A percentile compares a stretch with the other conserved stretches of the same genome.
phyloP scores from a whole-genome alignment of 108 stramenopile species.

The Epipyxis sp. region DNA sequence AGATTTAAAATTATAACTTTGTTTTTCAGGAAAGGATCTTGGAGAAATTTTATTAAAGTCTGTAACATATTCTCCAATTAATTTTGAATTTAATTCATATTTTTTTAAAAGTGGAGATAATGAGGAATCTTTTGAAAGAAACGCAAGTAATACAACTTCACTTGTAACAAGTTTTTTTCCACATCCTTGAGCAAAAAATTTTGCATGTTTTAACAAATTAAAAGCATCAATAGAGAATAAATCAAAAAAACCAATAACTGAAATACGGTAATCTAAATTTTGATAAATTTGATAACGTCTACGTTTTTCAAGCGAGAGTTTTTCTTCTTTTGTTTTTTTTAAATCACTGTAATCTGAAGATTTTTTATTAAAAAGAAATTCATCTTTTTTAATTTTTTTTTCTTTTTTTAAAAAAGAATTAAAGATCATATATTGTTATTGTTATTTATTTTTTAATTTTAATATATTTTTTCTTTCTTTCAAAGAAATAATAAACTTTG shows the following conservation, averaged over 20 bases:
- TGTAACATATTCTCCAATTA: no score
- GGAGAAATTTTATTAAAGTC: no score
- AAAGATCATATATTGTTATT: conserved; percentile 5
- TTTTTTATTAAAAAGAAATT: conserved; percentile 15
- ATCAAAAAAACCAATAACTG: conserved; percentile 11
- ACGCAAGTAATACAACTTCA: conserved; percentile 18
- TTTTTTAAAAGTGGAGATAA: no score
- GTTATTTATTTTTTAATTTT: conserved; percentile 15
- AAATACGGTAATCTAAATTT: conserved; percentile 13
- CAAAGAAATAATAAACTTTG: background rate
- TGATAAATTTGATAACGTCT: conserved; percentile 22
- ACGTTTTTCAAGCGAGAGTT: conserved; percentile 13
- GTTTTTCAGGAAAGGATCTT: conserved; percentile 14
- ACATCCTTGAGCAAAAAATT: conserved; percentile 4
- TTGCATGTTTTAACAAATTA: conserved; percentile 2
- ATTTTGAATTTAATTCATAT: no score
- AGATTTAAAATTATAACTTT: conserved; percentile 20
- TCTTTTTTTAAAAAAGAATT: conserved; percentile 1
- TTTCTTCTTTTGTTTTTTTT: conserved; percentile 16
- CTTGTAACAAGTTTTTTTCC: conserved; percentile 11
- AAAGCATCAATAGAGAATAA: conserved; percentile 14
- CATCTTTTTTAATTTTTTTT: conserved; percentile 23
- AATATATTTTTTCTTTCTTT: conserved; percentile 20
- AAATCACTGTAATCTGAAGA: conserved; percentile 20
- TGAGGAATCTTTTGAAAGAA: no score